Conservation (phyloP, 108 stramenopile species). For the Licmophora abbreviata region DNA sequence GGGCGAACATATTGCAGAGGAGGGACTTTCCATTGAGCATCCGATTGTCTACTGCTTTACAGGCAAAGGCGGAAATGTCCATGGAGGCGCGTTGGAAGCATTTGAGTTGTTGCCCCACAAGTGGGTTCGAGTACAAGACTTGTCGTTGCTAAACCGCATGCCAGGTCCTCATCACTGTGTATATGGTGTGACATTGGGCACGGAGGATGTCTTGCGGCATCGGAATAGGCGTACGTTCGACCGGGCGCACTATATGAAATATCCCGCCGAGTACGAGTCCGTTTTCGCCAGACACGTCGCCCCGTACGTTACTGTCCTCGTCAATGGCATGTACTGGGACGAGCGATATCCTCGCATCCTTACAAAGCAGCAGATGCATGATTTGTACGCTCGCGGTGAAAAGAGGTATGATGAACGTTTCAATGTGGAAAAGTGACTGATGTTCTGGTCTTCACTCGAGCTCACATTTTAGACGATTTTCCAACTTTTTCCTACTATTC, state of each 20-base stretch:
- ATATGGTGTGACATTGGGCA: constrained; percentile 40
- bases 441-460: background rate
- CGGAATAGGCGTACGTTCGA: constrained; percentile 32
- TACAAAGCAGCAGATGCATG: constrained; percentile 50
- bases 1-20: constrained; percentile 34
- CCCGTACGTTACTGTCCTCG: constrained; percentile 54
- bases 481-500: constrained; percentile 2
- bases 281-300: constrained; percentile 53
- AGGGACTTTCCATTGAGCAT: constrained; percentile 41
- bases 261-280: constrained; percentile 58
- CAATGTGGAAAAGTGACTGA: background rate
- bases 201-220: constrained; percentile 34
- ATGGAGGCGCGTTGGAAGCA: constrained; percentile 65
- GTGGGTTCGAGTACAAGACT: constrained; percentile 51
- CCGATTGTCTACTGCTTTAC: constrained; percentile 74
- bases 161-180: constrained; percentile 33
- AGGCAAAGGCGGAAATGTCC: constrained; percentile 49
- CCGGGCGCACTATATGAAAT: constrained; percentile 47
- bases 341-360: constrained; percentile 67
- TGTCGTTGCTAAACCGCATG: constrained; percentile 27
- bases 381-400: constrained; percentile 26
- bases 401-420: constrained; percentile 19
- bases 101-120: constrained; percentile 74
- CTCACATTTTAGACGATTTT: background rate
- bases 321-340: constrained; percentile 87